Evolutionary conservation across 1,284 basidiomycete genomes (phyloP), one percentile per base, ranked within the genome.

Genomic region (Malassezia slooffiae): DNA sequence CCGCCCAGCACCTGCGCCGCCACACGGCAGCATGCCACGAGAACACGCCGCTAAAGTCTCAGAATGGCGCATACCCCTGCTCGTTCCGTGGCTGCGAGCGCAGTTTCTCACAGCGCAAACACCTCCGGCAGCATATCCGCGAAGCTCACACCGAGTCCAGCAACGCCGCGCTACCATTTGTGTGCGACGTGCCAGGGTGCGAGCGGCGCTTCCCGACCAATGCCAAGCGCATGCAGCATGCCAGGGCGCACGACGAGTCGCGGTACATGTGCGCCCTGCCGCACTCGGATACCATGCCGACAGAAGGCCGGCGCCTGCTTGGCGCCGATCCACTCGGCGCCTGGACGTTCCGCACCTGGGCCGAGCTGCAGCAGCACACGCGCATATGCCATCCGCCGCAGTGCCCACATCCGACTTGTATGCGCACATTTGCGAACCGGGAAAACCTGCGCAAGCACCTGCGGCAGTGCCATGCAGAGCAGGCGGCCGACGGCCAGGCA

Each of bases 1-100:
- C 46, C 4, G 17, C 17, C 5, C 46, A 48, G 24, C 46, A 48
- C 24, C 27, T 48, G 11, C 46, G 27, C 5, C 40, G 46, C 2
- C 46, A 48, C 16, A 30, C 26, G 10, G 30, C 39, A 4, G 38
- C 46, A 30, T 48, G 46, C 21, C 46, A 48, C n/a, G n/a, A n/a
- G n/a, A n/a, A n/a, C n/a, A n/a, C n/a, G n/a, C n/a, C n/a, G n/a
- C n/a, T n/a, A n/a, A n/a, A n/a, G n/a, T n/a, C n/a, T n/a, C n/a
- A n/a, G n/a, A n/a, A n/a, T n/a, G n/a, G n/a, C n/a, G n/a, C n/a
- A n/a, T n/a, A n/a, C n/a, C n/a, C n/a, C n/a, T n/a, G n/a, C n/a
- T n/a, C n/a, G n/a, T n/a, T n/a, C 12, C 29, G 9, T 5, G 32
- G 36, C 19, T 48, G 46, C 28, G 23, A 13, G 3, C 32, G 19